These are phyloP conservation scores for Penstemon davidsonii DNA, from an alignment of 257 asterid species.

Conservation along the genomic window DNA sequence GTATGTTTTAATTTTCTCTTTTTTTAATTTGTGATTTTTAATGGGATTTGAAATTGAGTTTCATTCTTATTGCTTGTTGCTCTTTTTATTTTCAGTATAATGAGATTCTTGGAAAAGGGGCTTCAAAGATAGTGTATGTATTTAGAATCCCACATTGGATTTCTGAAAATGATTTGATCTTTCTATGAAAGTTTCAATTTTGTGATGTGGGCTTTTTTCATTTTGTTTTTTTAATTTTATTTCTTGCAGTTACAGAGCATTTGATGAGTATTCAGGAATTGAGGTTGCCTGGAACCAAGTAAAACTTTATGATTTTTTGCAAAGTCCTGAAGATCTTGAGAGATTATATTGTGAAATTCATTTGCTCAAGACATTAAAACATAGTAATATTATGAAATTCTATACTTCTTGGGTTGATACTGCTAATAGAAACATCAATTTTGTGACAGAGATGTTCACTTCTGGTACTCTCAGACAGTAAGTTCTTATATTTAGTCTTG, in stretches of 20 bases:
- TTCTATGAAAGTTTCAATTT: not conserved
- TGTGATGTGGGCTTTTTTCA: not conserved
- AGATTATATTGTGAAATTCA: conserved; percentile 76
- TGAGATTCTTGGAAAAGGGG: conserved; percentile 89
- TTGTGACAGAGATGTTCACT: conserved; percentile 82
- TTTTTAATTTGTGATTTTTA: conserved; percentile 2
- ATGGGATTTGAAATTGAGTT: conserved; percentile 2
- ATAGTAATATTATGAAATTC: conserved; percentile 67
- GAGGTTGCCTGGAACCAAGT: conserved; percentile 91
- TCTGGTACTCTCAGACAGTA: conserved; percentile 86
- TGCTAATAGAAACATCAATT: conserved; percentile 71
- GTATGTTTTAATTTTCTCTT: conserved; percentile 1
- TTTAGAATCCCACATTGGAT: conserved; percentile 23
- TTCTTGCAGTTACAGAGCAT: conserved; percentile 57
- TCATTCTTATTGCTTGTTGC: conserved; percentile 1
- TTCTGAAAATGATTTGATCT: conserved; percentile 22
- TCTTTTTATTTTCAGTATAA: conserved; percentile 51
- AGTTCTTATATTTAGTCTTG: conserved; percentile 25
- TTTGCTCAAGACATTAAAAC: conserved; percentile 68
- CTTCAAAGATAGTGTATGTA: conserved; percentile 81
- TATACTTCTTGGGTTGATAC: conserved; percentile 74
- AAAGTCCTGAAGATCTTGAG: conserved; percentile 75
- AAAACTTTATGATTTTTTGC: conserved; percentile 63
- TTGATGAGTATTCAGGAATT: conserved; percentile 80
- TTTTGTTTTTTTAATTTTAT: not conserved